Evolutionary conservation across 805 yeast species (phyloP), one percentile per base, ranked within the genome.

Genomic region (Lachancea meyersii): DNA sequence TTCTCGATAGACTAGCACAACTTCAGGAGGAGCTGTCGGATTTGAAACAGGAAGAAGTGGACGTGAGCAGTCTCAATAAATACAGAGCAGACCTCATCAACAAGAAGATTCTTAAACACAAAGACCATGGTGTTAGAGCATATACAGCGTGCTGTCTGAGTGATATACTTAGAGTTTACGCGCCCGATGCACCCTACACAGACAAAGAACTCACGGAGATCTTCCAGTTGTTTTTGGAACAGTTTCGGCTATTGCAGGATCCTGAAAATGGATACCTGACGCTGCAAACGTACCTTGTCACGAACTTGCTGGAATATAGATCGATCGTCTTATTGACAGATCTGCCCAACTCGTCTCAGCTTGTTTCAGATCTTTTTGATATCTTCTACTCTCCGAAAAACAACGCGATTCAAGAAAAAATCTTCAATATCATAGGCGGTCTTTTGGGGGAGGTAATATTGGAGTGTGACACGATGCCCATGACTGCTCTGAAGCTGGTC

Each of bases 111-210:
- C 46, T 83, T 2, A 68, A 65, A 27, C 82, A 80, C 54, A 70
- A 76, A 38, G 86, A 86, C 54, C 45, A 58, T 3, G 93, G 91
- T 4, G 78, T 88, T 6, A 82, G 79, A 49, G 77, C 89, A 0
- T 76, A 70, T 45, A 74, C 74, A 1, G 79, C 93, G 6, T 82
- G 94, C 54, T 80, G 93, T 48, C 48, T 87, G 6, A 71, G 87
- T 5, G 95, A 88, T 57, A 68, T 89, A 8, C 62, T 88, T 32
- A 69, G 95, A 45, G 60, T 89, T 13, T 82, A 73, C 54, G 96
- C 95, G 0, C 96, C 96, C 0, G 86, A 88, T 57, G 95, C 96
- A 5, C 96, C 97, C 3, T 88, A 74, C 61, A 77, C 83, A 1
- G 78, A 79, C 19, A 48, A 66, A 1, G 80, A 82, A 50, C 67